Percentiles rank a stretch among this genome's conserved stretches.
phyloP scores from a whole-genome alignment of 75 land plant genomes.

The Cupressus sempervirens region DNA sequence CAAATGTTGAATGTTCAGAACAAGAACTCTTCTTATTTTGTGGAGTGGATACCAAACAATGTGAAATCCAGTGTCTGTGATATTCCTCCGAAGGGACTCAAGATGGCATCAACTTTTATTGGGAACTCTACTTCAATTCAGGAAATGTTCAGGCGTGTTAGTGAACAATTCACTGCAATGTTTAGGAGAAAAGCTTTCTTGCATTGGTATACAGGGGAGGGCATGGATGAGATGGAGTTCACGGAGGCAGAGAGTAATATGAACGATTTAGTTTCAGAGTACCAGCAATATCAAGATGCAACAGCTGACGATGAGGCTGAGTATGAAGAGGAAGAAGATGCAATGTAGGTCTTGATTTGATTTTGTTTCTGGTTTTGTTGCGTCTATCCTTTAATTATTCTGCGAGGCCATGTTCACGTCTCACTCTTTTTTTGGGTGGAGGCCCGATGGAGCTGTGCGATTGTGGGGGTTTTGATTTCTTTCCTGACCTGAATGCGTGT shows the following conservation, averaged over 20 bases:
- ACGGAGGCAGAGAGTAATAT: conserved; percentile 76
- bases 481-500: not conserved
- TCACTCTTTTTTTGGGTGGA: not conserved
- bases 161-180: conserved; percentile 67
- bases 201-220: conserved; percentile 59
- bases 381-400: not conserved
- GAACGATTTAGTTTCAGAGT: conserved; percentile 66
- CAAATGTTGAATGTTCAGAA: conserved; percentile 74
- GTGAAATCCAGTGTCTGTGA: conserved; percentile 62
- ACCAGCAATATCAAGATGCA: conserved; percentile 65
- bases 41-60: conserved; percentile 71
- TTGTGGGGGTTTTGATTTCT: not conserved
- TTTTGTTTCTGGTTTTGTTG: not conserved
- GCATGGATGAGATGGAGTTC: conserved; percentile 68
- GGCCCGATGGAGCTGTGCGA: not conserved
- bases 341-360: conserved; percentile 8
- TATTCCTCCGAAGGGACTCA: conserved; percentile 61
- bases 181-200: conserved; percentile 50
- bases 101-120: conserved; percentile 57
- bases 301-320: conserved; percentile 41
- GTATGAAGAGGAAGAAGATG: conserved; percentile 61
- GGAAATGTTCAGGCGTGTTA: conserved; percentile 73
- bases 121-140: conserved; percentile 67
- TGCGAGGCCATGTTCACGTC: not conserved
- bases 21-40: conserved; percentile 75